Base-by-base conservation (phyloP, 331 rosid species). In the Quercus phellos region DNA sequence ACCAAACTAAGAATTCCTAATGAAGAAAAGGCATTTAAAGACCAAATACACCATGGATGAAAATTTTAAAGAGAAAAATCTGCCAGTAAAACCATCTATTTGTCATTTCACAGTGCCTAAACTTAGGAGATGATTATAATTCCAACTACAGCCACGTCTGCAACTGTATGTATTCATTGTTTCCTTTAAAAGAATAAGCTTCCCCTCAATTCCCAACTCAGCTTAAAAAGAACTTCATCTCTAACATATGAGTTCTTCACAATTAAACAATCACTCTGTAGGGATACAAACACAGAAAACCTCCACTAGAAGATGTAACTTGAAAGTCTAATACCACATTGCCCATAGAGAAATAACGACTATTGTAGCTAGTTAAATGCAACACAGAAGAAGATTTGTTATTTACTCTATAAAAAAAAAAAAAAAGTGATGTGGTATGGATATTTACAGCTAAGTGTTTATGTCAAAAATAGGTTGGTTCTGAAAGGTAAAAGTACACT, bases 241-340 rank as follows among this genome's bases (percentile, higher is more conserved):
- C 4, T 30, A 51, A 51, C 6, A 24, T 58, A 51, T 51, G 46
- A 19, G 64, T 54, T 61, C 30, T 6, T 30, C n/a, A 38, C 11
- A 53, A 56, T 22, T 42, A 55, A 29, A 43, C 46, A 46, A 63
- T 26, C 38, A 73, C 43, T 72, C 72, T 77, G 77, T 1, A 30
- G 59, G 58, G 64, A 82, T 81, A 63, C 61, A 72, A 77, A 43
- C 30, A 10, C n/a, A 34, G 53, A 10, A 43, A n/a, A 72, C 24
- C 4, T 55, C 67, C 50, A 26, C 24, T 11, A 64, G 32, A 29
- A 61, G 22, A 76, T 26, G 21, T 21, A 24, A 51, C 32, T 26
- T 64, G 34, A 30, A 67, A 17, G 67, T 34, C 59, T n/a, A 55
- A 42, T 75, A 63, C 66, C 53, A 46, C 53, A 46, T 10, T 46